These are phyloP conservation scores for Russula virescens DNA, from an alignment of 768 basidiomycete genomes.

Conservation along the genomic window DNA sequence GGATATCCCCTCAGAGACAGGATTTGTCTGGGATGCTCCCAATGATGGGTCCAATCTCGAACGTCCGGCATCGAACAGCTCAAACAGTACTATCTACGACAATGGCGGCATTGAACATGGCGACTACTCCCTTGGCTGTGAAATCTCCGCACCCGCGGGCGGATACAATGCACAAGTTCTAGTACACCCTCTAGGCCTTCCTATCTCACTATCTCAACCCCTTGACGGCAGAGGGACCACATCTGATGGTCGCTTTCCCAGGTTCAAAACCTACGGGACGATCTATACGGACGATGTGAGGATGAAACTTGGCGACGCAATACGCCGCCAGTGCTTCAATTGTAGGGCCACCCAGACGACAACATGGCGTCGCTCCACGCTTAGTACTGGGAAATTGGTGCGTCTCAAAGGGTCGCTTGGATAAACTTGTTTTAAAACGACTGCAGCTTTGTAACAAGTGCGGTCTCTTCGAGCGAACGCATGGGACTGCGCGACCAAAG, in stretches of 20 bases:
- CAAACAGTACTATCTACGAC: not conserved
- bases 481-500: conserved; percentile 59
- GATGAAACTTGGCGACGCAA: conserved; percentile 68
- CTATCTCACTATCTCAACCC: not conserved
- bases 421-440: not conserved
- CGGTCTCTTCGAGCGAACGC: conserved; percentile 73
- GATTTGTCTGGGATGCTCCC: not conserved
- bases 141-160: not conserved
- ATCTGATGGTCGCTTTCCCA: not conserved
- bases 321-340: conserved; percentile 73
- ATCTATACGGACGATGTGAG: conserved; percentile 66
- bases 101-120: not conserved
- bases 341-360: conserved; percentile 77
- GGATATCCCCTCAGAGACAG: not conserved
- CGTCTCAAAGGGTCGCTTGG: not conserved
- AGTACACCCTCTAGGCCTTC: no score
- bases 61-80: not conserved
- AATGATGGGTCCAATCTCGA: not conserved
- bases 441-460: conserved; percentile 47
- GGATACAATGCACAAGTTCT: not conserved
- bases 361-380: conserved; percentile 70
- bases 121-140: not conserved
- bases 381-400: conserved; percentile 72
- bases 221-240: not conserved
- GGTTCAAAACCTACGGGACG: not conserved